Base-by-base conservation (phyloP, 306 rosid genomes). In the Carpinus fangiana region DNA sequence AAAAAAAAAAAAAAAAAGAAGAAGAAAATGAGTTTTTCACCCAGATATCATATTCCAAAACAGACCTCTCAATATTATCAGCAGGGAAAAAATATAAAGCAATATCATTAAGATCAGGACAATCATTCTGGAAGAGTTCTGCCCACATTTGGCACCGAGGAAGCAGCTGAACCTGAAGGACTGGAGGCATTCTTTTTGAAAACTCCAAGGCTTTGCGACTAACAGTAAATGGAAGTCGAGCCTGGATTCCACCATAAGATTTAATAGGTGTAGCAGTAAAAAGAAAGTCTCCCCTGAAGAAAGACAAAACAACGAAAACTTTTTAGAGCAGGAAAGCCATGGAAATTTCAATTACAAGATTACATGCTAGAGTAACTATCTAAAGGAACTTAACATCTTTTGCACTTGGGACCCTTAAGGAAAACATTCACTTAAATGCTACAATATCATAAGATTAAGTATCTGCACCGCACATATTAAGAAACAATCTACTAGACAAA, bases 21-120 rank as follows among this genome's bases (percentile, higher is more conserved):
- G 34, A 31, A 31, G 34, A 31, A 31, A 53, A 70, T 36, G 8
- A 41, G 45, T 41, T 31, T 3, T 17, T 41, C 54, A 2, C 23
- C 73, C 75, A 16, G 48, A 46, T 79, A 74, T 77, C 57, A 68
- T 78, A 79, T 81, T 66, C 36, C 69, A 84, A 64, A 71, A 59
- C 73, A 71, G 31, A 93, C 98, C 96, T 86, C 70, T 84, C 79
- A 76, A 50, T 34, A 31, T 73, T 75, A 50, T 76, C 74, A 64
- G 82, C 77, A 72, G 91, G 94, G 77, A 84, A 88, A 81, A 94
- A 88, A 83, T 89, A 94, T 73, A 94, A 50, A 5, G 91, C 95
- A 41, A 94, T 76, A 41, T 94, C 96, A 54, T 73, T 73, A 76
- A 90, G 92, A 73, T 56, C 76, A n/a, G 90, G 93, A 79, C 80